Evolutionary conservation across 805 yeast genomes (phyloP), one percentile per base, ranked within the genome.

Genomic region (Lipomyces sp.): DNA sequence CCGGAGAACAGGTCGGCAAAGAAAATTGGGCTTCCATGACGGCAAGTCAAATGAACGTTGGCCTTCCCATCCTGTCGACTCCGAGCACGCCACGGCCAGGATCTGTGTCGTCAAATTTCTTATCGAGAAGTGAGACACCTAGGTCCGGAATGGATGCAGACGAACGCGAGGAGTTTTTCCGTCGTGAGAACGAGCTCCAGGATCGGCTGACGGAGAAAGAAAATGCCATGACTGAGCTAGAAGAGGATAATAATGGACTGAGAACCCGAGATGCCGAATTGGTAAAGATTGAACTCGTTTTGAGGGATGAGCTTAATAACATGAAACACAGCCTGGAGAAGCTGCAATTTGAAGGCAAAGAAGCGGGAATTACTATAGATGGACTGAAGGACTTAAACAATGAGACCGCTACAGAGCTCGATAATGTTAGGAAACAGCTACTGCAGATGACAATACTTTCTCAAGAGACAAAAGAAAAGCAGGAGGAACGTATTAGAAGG

Each of bases 101-200:
- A 4, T 28, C 46, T n/a, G n/a, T n/a, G n/a, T n/a, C n/a, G n/a
- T n/a, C n/a, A n/a, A n/a, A n/a, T n/a, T n/a, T n/a, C n/a, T n/a
- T n/a, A 16, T 26, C 4, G 19, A 16, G 19, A 6, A 10, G 18
- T 13, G 31, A 35, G 10, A 31, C 43, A 11, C 28, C 33, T 22
- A 29, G 28, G 33, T 26, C 32, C 14, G 24, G 34, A 5, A 4
- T 19, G 21, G 60, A 57, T 18, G 40, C 56, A 11, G 61, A 60
- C 22, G 45, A 47, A 23, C 26, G 38, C 3, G 62, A 58, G 13
- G 68, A 64, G 45, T 62, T 53, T 35, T 39, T 66, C 34, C 49
- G 53, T n/a, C 61, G 66, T 1, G 69, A 67, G 43, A 63, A 63
- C 43, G 68, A 68, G 39, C 35, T 65, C 16, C 67, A 66, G 47